Evolutionary conservation across 2,329 filamentous ascomycete genomes (phyloP).

Genomic region (Alternaria dauci): DNA sequence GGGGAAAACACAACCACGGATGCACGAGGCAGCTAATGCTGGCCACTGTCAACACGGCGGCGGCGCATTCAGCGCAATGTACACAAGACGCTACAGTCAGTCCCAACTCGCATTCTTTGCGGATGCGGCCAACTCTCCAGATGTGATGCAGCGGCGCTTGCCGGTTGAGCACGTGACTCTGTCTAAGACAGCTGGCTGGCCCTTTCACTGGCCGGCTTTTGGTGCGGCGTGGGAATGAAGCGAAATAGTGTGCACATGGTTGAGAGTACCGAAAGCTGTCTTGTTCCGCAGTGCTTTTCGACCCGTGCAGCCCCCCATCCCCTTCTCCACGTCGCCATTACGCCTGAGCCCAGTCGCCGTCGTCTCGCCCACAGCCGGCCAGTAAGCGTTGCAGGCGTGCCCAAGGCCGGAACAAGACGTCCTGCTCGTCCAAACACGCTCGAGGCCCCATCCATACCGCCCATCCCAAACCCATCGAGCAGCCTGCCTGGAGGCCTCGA

Average conservation of each 20-base stretch:
- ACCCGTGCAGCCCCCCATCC: slow-evolving; percentile 11
- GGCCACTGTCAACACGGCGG: neutral
- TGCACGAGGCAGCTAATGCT: slow-evolving; percentile 14
- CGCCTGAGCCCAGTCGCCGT: slow-evolving; percentile 23
- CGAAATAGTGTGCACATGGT: slow-evolving; percentile 15
- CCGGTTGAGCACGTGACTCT: slow-evolving; percentile 25
- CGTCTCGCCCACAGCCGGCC: slow-evolving; percentile 28
- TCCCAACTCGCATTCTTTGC: neutral
- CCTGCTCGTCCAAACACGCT: slow-evolving; percentile 34
- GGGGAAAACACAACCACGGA: slow-evolving; percentile 20
- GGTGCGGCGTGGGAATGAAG: slow-evolving; percentile 24
- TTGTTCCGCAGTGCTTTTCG: slow-evolving; percentile 6
- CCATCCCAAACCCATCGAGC: slow-evolving; percentile 33
- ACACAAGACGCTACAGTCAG: neutral
- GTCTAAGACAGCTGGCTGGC: neutral
- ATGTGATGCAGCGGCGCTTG: slow-evolving; percentile 6
- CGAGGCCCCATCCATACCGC: slow-evolving; percentile 26
- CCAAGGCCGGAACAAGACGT: slow-evolving; percentile 36
- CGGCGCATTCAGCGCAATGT: neutral
- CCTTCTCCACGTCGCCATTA: slow-evolving; percentile 26
- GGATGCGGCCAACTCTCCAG: neutral
- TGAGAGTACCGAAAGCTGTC: neutral
- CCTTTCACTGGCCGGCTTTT: slow-evolving; percentile 10
- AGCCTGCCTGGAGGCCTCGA: slow-evolving; percentile 22
- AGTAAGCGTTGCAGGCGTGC: slow-evolving; percentile 39